A percentile compares a stretch with the other conserved stretches of the same genome.
Evolutionary conservation across 1,284 basidiomycete genomes (phyloP).

Genomic region (Cutaneotrichosporon sp.): DNA sequence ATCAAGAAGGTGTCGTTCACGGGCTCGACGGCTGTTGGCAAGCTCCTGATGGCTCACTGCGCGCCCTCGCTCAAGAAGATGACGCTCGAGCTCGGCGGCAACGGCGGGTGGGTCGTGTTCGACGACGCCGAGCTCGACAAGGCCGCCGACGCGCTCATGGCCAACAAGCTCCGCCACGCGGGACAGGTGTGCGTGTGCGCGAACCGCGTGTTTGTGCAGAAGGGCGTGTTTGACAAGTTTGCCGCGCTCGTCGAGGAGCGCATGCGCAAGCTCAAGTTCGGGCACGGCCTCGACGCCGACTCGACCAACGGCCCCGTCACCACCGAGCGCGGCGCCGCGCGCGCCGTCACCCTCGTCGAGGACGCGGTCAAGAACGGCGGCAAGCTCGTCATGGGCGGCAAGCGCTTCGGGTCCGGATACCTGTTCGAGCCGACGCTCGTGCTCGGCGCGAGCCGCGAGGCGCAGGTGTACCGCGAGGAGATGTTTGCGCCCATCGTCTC

Average conservation of each 20-base stretch:
- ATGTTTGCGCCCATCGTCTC: slow-evolving; percentile 72
- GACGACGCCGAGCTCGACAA: slow-evolving; percentile 50
- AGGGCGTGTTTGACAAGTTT: slow-evolving; percentile 40
- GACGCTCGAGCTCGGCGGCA: slow-evolving; percentile 53
- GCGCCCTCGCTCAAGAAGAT: slow-evolving; percentile 53
- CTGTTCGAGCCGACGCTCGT: slow-evolving; percentile 88
- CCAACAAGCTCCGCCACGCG: slow-evolving; percentile 82
- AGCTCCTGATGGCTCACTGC: slow-evolving; percentile 25
- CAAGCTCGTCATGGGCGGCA: slow-evolving; percentile 80
- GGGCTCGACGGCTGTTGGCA: slow-evolving; percentile 64
- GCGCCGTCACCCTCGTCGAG: slow-evolving; percentile 78
- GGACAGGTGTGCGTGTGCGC: slow-evolving; percentile 70
- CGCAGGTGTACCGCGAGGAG: slow-evolving; percentile 69
- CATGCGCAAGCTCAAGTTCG: slow-evolving; percentile 80
- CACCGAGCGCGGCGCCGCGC: slow-evolving; percentile 75
- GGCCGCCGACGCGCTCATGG: slow-evolving; percentile 58
- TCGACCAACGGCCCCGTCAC: slow-evolving; percentile 86
- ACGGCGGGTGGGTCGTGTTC: slow-evolving; percentile 49
- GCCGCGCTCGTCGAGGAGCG: slow-evolving; percentile 29
- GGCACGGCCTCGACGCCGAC: slow-evolving; percentile 73
- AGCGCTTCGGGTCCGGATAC: slow-evolving; percentile 55
- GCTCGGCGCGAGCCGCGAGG: slow-evolving; percentile 69
- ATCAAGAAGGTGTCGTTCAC: slow-evolving; percentile 82
- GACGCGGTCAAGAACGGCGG: slow-evolving; percentile 79
- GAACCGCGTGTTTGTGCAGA: slow-evolving; percentile 80